These are phyloP conservation scores for Zygoascus ofunaensis DNA, from an alignment of 805 yeast species.

Conservation along the genomic window DNA sequence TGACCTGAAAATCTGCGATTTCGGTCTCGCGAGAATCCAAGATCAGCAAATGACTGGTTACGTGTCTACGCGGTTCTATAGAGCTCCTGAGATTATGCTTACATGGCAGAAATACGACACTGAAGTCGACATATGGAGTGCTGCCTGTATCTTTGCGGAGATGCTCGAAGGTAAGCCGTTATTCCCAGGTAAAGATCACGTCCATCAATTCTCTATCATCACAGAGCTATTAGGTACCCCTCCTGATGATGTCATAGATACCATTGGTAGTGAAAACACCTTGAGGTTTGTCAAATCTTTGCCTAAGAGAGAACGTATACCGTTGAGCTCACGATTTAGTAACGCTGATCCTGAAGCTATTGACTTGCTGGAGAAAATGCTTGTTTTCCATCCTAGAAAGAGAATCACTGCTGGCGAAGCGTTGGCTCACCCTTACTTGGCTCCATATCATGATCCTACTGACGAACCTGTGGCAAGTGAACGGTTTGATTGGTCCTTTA, in stretches of 20 bases:
- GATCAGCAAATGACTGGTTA: constrained; percentile 99
- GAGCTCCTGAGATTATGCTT: constrained; percentile 98
- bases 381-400: constrained; percentile 89
- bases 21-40: constrained; percentile 92
- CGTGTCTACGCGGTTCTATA: constrained; percentile 88
- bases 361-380: constrained; percentile 79
- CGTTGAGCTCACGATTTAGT: constrained; percentile 72
- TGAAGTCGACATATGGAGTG: constrained; percentile 97
- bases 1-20: constrained; percentile 84
- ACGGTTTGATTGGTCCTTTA: constrained; percentile 95
- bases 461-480: constrained; percentile 94
- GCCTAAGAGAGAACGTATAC: constrained; percentile 88
- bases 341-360: constrained; percentile 61
- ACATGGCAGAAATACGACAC: constrained; percentile 97
- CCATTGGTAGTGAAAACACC: constrained; percentile 93
- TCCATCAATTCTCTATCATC: constrained; percentile 93
- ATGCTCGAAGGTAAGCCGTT: constrained; percentile 96
- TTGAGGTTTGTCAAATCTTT: constrained; percentile 86
- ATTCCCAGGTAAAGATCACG: constrained; percentile 97
- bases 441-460: constrained; percentile 93
- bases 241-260: constrained; percentile 89
- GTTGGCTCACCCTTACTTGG: constrained; percentile 79
- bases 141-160: constrained; percentile 94
- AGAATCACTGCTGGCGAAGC: constrained; percentile 91
- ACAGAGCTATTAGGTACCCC: constrained; percentile 96